Conservation (phyloP, 108 stramenopile genomes). For the Pelagomonas calceolata region DNA sequence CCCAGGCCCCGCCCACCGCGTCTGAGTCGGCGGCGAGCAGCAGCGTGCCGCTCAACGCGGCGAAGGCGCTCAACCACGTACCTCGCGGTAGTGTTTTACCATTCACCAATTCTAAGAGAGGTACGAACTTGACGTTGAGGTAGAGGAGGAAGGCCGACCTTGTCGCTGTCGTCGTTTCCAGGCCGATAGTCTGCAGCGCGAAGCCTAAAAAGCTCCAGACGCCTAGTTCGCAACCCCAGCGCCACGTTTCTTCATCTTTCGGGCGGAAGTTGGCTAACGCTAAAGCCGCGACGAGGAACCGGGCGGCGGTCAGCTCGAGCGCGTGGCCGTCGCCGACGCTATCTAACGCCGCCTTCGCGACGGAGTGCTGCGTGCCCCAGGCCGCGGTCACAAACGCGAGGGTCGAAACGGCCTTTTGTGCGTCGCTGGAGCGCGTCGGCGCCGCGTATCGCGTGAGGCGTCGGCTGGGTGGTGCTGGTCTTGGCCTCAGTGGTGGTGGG, state of each 20-base stretch:
- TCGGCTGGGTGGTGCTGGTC: no score
- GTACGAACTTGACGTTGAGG: constrained; percentile 72
- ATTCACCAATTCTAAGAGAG: no score
- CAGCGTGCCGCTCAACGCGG: constrained; percentile 63
- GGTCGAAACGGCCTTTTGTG: background rate
- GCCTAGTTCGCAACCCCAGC: background rate
- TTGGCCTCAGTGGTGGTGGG: no score
- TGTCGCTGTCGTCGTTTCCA: constrained; percentile 65
- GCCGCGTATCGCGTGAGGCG: no score
- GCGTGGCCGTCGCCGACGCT: constrained; percentile 24
- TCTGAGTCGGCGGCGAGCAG: constrained; percentile 46
- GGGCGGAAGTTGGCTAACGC: background rate
- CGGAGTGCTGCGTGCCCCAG: constrained; percentile 74
- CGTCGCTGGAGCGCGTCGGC: no score
- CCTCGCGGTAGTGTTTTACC: no score
- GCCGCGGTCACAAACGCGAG: constrained; percentile 7
- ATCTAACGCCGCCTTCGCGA: constrained; percentile 59
- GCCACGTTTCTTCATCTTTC: background rate
- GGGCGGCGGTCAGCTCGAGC: constrained; percentile 47
- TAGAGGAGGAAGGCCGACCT: constrained; percentile 70
- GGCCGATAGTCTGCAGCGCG: constrained; percentile 48
- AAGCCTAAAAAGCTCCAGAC: constrained; percentile 16
- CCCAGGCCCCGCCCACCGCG: constrained; percentile 20
- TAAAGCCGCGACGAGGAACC: constrained; percentile 56
- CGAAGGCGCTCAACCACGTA: constrained; percentile 50